Conservation (phyloP, 257 asterid species). For the Scutellaria barbata region DNA sequence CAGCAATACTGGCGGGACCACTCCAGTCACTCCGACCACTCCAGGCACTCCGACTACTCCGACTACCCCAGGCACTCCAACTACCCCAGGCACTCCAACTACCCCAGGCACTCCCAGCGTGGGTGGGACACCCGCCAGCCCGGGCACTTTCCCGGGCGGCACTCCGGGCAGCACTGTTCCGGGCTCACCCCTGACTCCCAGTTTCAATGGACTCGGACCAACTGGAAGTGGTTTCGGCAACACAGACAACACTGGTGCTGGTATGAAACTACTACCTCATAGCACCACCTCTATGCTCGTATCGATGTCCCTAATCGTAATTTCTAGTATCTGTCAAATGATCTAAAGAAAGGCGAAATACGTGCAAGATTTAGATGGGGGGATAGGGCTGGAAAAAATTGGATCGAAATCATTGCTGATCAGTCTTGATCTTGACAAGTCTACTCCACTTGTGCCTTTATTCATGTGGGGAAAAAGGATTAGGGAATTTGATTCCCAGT, state of each 20-base stretch:
- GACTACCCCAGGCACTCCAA: conserved; percentile 32
- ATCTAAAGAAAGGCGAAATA: neutral
- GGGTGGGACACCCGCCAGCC: conserved; percentile 25
- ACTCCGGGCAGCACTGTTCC: conserved; percentile 33
- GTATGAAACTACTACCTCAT: conserved; percentile 25
- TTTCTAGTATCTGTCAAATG: too few relatives aligned
- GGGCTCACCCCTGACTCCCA: conserved; percentile 42
- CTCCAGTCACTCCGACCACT: neutral
- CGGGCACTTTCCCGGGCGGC: conserved; percentile 33
- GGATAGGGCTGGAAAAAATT: conserved; percentile 2
- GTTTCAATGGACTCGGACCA: conserved; percentile 49
- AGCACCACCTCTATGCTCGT: conserved; percentile 23
- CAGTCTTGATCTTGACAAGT: neutral
- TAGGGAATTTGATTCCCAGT: conserved; percentile 47
- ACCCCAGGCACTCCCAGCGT: conserved; percentile 13
- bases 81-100: conserved; percentile 2
- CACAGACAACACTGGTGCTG: conserved; percentile 32
- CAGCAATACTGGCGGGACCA: conserved; percentile 43
- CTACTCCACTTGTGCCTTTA: conserved; percentile 14
- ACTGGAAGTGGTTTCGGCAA: conserved; percentile 42
- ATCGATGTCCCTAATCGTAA: conserved; percentile 18
- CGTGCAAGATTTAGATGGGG: neutral
- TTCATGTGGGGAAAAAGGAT: neutral
- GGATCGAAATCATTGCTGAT: neutral
- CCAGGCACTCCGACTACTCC: conserved; percentile 12